Evolutionary conservation across 306 rosid species (phyloP), one percentile per base, ranked within the genome.

Genomic region (Biancaea sappan): DNA sequence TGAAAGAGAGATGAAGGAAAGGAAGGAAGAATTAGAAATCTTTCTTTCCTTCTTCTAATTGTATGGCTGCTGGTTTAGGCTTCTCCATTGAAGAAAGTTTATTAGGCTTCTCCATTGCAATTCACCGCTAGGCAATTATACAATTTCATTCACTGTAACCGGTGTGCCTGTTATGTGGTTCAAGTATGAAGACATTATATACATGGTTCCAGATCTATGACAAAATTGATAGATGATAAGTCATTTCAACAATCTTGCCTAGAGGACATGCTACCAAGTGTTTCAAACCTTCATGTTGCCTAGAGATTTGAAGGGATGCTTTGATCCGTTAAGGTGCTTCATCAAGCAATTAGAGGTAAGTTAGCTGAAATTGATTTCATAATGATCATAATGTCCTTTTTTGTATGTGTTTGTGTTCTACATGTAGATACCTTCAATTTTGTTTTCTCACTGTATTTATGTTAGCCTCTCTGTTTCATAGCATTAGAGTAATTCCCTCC

Each of bases 281-380:
- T 72, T 94, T 94, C 85, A 84, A 50, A 93, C 97, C 52, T 86
- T 89, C 77, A 62, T 94, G 52, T 80, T 85, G 63, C 91, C 92
- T 54, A 83, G 61, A 84, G 95, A 90, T 77, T 83, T 86, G 72
- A 90, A 82, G 73, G 90, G 90, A 24, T 83, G 79, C 84, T 92
- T 92, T 76, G 90, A 92, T 87, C 99, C 97, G 18, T 79, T 90
- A 63, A 88, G 73, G 77, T 92, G 86, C 77, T 86, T 85, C 76
- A 66, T 90, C 61, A 80, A 79, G 81, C 93, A 92, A 84, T 73
- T 94, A 69, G 86, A 92, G 99, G 99, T 72, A 87, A 85, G 91
- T 82, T 25, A 54, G 50, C 6, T 69, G 41, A 38, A 52, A 67
- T 32, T 66, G 12, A 38, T 71, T 66, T 73, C 15, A 54, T 47